Base-by-base conservation (phyloP, 352 stramenopile species). In the Pythium utonaiense region DNA sequence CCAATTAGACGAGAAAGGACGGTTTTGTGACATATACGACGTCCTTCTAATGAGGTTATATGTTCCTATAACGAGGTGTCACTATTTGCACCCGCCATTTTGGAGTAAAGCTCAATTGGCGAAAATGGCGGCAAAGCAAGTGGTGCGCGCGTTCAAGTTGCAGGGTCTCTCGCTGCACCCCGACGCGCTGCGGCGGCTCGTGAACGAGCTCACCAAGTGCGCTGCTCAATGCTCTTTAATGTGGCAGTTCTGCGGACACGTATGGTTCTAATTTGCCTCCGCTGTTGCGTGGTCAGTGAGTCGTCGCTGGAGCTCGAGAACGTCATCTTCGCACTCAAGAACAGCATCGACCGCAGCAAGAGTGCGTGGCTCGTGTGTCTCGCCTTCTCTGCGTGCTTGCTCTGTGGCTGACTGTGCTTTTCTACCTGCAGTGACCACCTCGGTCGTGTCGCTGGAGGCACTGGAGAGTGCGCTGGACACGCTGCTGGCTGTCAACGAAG, bases 301-400 rank as follows among this genome's bases (percentile, higher is more conserved):
- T 56, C 81, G 5, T 88, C 78, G 8, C 54, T 93, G n/a, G 68
- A 86, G 55, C 75, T 95, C 17, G 83, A 92, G 10, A 80, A 93
- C 68, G 81, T 95, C 21, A 66, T 95, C 48, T 93, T 86, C 66
- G 86, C 86, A 19, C 74, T 95, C 66, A 95, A 95, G 75, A 95
- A 95, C 70, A 95, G 81, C 61, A 93, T 95, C 62, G 86, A 93
- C 73, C 83, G 80, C 44, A 92, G 75, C 76, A 95, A 93, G 57
- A 87, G 85, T 95, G 56, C 30, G 85, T 10, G 31, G 9, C 3
- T 44, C 27, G n/a, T 21, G 12, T n/a, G 27, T 30, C 13, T 44
- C 9, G 16, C 4, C 12, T 53, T 53, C 3, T 25, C 12, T 6
- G 54, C 40, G 13, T 25, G 6, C 19, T 40, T 19, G 38, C 13